These are phyloP conservation scores for Penicillium nordicum DNA, from an alignment of 2,329 filamentous ascomycete species.

Conservation along the genomic window DNA sequence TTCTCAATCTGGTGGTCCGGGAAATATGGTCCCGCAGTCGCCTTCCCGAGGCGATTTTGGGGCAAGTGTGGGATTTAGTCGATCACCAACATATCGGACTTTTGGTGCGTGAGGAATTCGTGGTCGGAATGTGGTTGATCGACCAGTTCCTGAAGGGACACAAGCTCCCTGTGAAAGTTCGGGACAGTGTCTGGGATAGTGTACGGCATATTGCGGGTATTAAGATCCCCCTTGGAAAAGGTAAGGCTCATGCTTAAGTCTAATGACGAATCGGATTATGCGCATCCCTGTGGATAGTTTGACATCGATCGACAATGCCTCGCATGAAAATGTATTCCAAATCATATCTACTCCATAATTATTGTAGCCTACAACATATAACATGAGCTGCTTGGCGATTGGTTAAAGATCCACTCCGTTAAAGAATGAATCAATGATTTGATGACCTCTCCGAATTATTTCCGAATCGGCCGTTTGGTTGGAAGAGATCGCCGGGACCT, in stretches of 20 bases:
- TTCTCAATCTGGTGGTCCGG: conserved; percentile 46
- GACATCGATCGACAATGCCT: not conserved
- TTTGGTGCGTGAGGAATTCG: conserved; percentile 46
- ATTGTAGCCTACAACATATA: not conserved
- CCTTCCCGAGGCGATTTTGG: conserved; percentile 38
- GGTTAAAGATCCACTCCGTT: not conserved
- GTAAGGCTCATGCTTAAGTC: not conserved
- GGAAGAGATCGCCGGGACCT: not conserved
- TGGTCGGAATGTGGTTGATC: conserved; percentile 51
- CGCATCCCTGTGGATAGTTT: not conserved
- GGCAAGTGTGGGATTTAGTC: conserved; percentile 48
- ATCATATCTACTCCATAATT: not conserved
- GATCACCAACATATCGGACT: conserved; percentile 37
- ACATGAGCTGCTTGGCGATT: not conserved
- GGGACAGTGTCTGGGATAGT: conserved; percentile 48
- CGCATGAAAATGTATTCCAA: not conserved
- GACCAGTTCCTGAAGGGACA: conserved; percentile 48
- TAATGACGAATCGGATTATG: not conserved
- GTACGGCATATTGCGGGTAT: conserved; percentile 42
- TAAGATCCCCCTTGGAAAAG: conserved; percentile 19
- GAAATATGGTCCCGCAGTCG: conserved; percentile 51
- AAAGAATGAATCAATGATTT: not conserved
- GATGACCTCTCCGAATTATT: not conserved
- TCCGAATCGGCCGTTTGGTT: not conserved
- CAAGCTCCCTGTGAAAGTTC: conserved; percentile 46